Evolutionary conservation across 495 filamentous ascomycete genomes (phyloP).

Genomic region (Arthonia radiata): DNA sequence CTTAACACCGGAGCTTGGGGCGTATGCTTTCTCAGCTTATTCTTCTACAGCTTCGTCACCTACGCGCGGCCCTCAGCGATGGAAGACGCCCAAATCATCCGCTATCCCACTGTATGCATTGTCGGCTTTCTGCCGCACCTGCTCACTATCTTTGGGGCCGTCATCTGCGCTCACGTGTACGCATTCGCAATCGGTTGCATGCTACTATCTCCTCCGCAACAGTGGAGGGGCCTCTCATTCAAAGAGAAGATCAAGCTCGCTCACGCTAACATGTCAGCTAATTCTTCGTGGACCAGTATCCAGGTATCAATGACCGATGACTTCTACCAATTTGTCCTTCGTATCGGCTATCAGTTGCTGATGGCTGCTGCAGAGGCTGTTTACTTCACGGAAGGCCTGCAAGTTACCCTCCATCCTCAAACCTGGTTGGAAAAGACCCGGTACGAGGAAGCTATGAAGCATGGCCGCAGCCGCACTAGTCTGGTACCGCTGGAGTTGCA

Average conservation of each 20-base stretch:
- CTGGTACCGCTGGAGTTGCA: slow-evolving; percentile 16
- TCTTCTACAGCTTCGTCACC: slow-evolving; percentile 41
- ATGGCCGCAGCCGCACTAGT: slow-evolving; percentile 20
- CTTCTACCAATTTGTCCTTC: slow-evolving; percentile 76
- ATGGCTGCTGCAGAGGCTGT: slow-evolving; percentile 89
- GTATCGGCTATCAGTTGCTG: slow-evolving; percentile 61
- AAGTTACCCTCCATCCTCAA: slow-evolving; percentile 45
- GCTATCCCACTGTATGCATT: slow-evolving; percentile 83
- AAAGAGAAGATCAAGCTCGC: slow-evolving; percentile 33
- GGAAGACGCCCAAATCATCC: slow-evolving; percentile 26
- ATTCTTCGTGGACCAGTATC: slow-evolving; percentile 55
- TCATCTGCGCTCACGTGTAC: slow-evolving; percentile 52
- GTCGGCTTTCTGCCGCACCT: slow-evolving; percentile 88
- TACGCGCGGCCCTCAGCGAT: slow-evolving; percentile 24
- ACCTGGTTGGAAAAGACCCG: slow-evolving; percentile 88
- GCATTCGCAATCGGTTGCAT: slow-evolving; percentile 47
- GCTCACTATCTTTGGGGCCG: slow-evolving; percentile 53
- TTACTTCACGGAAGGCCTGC: slow-evolving; percentile 69
- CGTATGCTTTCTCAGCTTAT: slow-evolving; percentile 58
- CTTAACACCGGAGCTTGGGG: slow-evolving; percentile 77
- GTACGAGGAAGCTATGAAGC: slow-evolving; percentile 34
- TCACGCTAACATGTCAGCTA: slow-evolving; percentile 77
- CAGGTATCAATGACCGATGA: slow-evolving; percentile 67
- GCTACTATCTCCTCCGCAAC: slow-evolving; percentile 35
- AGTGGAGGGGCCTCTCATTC: slow-evolving; percentile 18